phyloP scores from a whole-genome alignment of 1,139 yeast species.

The Debaryomycetaceae sp. region DNA sequence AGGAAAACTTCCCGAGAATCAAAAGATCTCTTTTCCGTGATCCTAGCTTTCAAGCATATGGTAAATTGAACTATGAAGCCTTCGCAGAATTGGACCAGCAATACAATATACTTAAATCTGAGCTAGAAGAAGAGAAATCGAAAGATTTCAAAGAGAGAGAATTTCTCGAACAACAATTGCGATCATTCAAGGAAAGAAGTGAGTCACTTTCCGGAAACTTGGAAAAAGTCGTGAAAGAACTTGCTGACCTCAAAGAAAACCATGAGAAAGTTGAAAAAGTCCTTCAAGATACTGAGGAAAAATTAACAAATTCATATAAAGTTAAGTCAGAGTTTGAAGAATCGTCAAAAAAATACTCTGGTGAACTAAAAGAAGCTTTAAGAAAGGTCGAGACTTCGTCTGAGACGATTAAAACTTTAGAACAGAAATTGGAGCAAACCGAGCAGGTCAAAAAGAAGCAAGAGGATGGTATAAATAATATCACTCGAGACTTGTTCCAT shows the following conservation, averaged over 20 bases:
- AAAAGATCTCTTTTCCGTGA: conserved; percentile 69
- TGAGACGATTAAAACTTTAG: conserved; percentile 24
- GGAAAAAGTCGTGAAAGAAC: conserved; percentile 12
- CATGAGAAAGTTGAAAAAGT: conserved; percentile 23
- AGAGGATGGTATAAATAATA: conserved; percentile 85
- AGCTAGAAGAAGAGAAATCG: conserved; percentile 23
- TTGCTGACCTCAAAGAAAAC: conserved; percentile 23
- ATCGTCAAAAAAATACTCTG: conserved; percentile 23
- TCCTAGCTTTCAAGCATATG: conserved; percentile 69
- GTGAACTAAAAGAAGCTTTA: conserved; percentile 28
- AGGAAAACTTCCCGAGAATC: conserved; percentile 68
- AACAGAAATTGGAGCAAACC: conserved; percentile 23
- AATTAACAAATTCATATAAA: conserved; percentile 27
- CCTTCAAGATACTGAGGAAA: conserved; percentile 34
- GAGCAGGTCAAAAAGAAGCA: conserved; percentile 60
- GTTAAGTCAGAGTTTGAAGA: conserved; percentile 32
- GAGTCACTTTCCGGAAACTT: conserved; percentile 17
- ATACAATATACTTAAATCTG: conserved; percentile 22
- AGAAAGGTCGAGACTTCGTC: conserved; percentile 20
- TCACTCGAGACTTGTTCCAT: conserved; percentile 78
- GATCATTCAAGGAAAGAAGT: conserved; percentile 26
- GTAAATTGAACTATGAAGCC: conserved; percentile 63
- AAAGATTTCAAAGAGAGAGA: conserved; percentile 21
- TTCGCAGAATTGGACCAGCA: conserved; percentile 60
- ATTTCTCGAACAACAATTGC: conserved; percentile 23